Percentiles rank a stretch among this genome's conserved stretches.
Conservation (phyloP, 352 stramenopile species). For the Elongisporangium anandrum region DNA sequence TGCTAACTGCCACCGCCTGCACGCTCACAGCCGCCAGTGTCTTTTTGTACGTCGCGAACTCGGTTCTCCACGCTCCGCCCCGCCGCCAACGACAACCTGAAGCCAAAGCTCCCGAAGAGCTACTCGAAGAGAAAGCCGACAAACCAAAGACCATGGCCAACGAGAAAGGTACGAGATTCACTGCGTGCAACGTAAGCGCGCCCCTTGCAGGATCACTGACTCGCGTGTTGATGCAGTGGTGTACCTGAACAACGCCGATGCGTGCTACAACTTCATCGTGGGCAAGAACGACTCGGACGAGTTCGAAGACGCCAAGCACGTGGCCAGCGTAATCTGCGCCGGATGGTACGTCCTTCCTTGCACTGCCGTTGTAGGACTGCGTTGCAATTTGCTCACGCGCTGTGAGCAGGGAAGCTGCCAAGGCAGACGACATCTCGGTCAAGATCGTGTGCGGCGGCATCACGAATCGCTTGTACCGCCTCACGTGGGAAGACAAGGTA, state of each 20-base stretch:
- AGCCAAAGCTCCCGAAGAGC: conserved; percentile 3
- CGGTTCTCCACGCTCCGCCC: conserved; percentile 11
- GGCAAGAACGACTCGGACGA: conserved; percentile 57
- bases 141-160: conserved; percentile 12
- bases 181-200: too few relatives aligned
- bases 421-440: conserved; percentile 62
- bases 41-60: conserved; percentile 28
- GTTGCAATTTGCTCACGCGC: background rate
- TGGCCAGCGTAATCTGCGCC: conserved; percentile 59
- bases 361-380: background rate
- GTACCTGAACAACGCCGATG: conserved; percentile 79
- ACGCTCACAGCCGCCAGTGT: conserved; percentile 54
- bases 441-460: conserved; percentile 90
- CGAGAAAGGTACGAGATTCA: background rate
- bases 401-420: conserved; percentile 35
- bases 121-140: background rate
- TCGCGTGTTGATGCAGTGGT: conserved; percentile 29
- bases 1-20: conserved; percentile 52
- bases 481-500: conserved; percentile 63
- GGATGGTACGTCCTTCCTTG: conserved; percentile 34
- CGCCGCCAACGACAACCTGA: conserved; percentile 4
- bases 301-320: conserved; percentile 79
- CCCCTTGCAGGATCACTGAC: too few relatives aligned
- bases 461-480: conserved; percentile 91
- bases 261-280: conserved; percentile 68